Evolutionary conservation across 31 red algal species (phyloP), one percentile per base, ranked within the genome.

Genomic region (Asparagopsis taxiformis): DNA sequence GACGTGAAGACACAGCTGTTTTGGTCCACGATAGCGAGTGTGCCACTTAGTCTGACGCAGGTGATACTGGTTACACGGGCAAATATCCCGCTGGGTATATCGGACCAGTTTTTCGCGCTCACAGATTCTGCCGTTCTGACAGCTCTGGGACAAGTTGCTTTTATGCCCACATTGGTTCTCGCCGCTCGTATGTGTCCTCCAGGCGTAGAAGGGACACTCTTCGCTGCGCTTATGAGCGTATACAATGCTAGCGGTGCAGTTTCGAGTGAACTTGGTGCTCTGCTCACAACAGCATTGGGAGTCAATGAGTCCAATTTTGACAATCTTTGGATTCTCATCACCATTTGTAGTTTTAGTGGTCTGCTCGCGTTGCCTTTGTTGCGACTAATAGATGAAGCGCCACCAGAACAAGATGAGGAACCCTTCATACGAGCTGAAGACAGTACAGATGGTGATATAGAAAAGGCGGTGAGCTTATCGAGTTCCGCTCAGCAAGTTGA

Each of bases 101-200:
- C 90, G n/a, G 90, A 98, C 35, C 22, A 79, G 51, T 11, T 80
- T 33, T 98, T 98, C 52, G 95, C 81, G 51, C 79, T 98, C 11
- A 69, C 75, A 21, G 95, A 98, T 61, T 68, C 90, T 15, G 95
- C 88, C 3, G 90, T 94, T 4, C 66, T 98, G 17, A 85, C 91
- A 0, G 86, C 77, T 11, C 70, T 98, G 37, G 95, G 90, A 0
- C 95, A 98, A 66, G 87, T 98, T 24, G 75, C 82, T 17, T 98
- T 98, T 58, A 93, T 98, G 90, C 94, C 94, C n/a, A 93, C 86
- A 2, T 70, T 98, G 55, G 95, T 98, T 8, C 65, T 98, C 13
- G 95, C 95, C 4, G 95, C 95, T 22, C 73, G 90, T 20, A 26
- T 98, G 29, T 98, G 95, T 46, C 95, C 95, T 2, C 91, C 95